phyloP scores from a whole-genome alignment of 2,329 filamentous ascomycete genomes.

The Aspergillus clavatus region DNA sequence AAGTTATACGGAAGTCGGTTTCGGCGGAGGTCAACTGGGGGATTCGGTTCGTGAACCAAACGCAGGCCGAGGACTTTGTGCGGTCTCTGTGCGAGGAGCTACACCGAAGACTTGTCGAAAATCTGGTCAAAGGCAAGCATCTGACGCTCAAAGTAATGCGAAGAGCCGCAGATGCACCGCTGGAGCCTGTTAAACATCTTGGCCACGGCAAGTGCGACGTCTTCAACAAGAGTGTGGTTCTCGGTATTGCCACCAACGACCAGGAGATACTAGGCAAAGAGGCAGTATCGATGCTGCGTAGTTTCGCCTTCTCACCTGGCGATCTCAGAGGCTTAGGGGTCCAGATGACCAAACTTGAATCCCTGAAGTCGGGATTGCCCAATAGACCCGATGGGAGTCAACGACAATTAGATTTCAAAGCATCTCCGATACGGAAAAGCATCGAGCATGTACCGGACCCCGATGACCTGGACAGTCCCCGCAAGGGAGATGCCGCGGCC shows the following conservation, averaged over 20 bases:
- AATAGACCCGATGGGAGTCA: constrained; percentile 69
- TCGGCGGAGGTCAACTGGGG: constrained; percentile 99
- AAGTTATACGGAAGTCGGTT: constrained; percentile 83
- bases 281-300: constrained; percentile 74
- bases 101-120: constrained; percentile 71
- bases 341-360: constrained; percentile 88
- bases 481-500: constrained; percentile 32
- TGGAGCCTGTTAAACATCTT: constrained; percentile 88
- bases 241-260: constrained; percentile 80
- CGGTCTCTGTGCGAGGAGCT: constrained; percentile 79
- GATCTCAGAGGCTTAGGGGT: constrained; percentile 90
- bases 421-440: constrained; percentile 28
- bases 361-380: constrained; percentile 56
- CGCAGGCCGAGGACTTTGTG: constrained; percentile 91
- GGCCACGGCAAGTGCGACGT: constrained; percentile 94
- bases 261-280: constrained; percentile 70
- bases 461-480: constrained; percentile 46
- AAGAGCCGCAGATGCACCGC: constrained; percentile 74
- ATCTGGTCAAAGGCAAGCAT: constrained; percentile 80
- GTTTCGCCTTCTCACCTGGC: constrained; percentile 78
- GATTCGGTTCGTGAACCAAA: constrained; percentile 84
- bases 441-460: constrained; percentile 34
- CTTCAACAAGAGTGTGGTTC: constrained; percentile 78
- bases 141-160: constrained; percentile 95
- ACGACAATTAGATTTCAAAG: constrained; percentile 67